Percentiles rank a stretch among this genome's conserved stretches.
phyloP scores from a whole-genome alignment of 2,329 filamentous ascomycete genomes.

The Xylaria polymorpha region DNA sequence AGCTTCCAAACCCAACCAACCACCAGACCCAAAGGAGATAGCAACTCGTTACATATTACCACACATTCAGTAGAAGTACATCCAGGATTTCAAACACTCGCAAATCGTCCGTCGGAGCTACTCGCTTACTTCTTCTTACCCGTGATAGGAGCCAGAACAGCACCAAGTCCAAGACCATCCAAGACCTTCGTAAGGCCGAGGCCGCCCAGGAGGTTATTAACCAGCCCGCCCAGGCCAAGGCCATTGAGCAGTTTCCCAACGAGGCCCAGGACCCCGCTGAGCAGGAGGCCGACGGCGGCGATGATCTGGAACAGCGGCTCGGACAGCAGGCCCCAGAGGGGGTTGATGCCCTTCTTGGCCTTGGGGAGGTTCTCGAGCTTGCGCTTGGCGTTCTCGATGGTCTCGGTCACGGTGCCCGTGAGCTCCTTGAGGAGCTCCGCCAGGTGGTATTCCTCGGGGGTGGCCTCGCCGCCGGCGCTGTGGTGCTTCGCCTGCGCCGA shows the following conservation, averaged over 20 bases:
- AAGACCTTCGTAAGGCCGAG: slow-evolving; percentile 81
- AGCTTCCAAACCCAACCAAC: neutral
- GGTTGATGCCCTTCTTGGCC: slow-evolving; percentile 94
- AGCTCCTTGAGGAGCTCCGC: slow-evolving; percentile 89
- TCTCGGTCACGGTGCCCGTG: slow-evolving; percentile 81
- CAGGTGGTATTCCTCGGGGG: slow-evolving; percentile 84
- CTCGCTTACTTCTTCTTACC: slow-evolving; percentile 54
- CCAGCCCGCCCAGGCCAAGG: slow-evolving; percentile 82
- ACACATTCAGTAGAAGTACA: slow-evolving; percentile 24
- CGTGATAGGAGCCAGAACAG: slow-evolving; percentile 56
- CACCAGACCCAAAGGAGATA: neutral
- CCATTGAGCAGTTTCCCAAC: slow-evolving; percentile 84
- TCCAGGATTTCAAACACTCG: neutral
- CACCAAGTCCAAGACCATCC: slow-evolving; percentile 75
- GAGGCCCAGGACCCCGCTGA: slow-evolving; percentile 85
- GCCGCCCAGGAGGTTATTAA: slow-evolving; percentile 82
- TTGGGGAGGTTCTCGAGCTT: slow-evolving; percentile 92
- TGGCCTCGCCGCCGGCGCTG: slow-evolving; percentile 77
- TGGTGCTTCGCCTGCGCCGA: slow-evolving; percentile 86
- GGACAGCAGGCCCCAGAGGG: slow-evolving; percentile 83
- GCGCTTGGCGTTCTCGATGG: slow-evolving; percentile 88
- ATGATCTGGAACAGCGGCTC: slow-evolving; percentile 95
- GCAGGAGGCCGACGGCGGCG: slow-evolving; percentile 84
- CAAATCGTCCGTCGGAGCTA: neutral
- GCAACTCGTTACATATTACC: neutral